Evolutionary conservation across 306 rosid genomes (phyloP).

Genomic region (Gynostemma pentaphyllum): DNA sequence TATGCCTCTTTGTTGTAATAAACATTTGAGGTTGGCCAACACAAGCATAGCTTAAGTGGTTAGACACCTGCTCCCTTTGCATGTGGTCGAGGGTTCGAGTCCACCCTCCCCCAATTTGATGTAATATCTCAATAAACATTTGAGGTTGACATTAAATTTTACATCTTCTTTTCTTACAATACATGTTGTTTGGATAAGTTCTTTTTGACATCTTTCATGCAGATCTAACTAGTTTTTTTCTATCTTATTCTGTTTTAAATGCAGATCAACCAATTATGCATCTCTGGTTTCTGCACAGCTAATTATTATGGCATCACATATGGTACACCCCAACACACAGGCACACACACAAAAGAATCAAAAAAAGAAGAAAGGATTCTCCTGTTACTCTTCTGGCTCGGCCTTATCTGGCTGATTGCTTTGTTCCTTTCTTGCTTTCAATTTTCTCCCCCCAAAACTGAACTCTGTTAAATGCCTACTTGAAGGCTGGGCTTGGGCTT

Average conservation of each 20-base stretch:
- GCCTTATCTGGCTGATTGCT: not conserved
- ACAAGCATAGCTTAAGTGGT: too few relatives aligned
- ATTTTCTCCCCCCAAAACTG: not conserved
- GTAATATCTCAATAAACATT: too few relatives aligned
- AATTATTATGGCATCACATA: conserved; percentile 69
- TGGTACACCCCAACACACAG: conserved; percentile 36
- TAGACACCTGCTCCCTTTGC: too few relatives aligned
- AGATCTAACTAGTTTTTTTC: not conserved
- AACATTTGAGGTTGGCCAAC: too few relatives aligned
- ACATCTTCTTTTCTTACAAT: too few relatives aligned
- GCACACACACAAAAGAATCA: not conserved
- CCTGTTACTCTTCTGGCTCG: too few relatives aligned
- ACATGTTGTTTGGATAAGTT: not conserved
- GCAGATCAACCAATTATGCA: conserved; percentile 83
- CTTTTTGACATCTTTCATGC: not conserved
- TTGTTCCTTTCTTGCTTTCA: not conserved
- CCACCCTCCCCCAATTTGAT: too few relatives aligned
- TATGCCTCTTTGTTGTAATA: too few relatives aligned
- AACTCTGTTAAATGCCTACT: conserved; percentile 12
- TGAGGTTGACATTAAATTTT: too few relatives aligned
- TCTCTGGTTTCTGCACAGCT: conserved; percentile 84
- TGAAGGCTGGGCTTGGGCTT: conserved; percentile 95
- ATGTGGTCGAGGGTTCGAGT: too few relatives aligned
- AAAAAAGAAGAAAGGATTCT: too few relatives aligned
- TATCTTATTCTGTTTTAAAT: not conserved